These are phyloP conservation scores for Ceratobasidium papillatum DNA, from an alignment of 1,284 basidiomycete genomes.

Conservation along the genomic window DNA sequence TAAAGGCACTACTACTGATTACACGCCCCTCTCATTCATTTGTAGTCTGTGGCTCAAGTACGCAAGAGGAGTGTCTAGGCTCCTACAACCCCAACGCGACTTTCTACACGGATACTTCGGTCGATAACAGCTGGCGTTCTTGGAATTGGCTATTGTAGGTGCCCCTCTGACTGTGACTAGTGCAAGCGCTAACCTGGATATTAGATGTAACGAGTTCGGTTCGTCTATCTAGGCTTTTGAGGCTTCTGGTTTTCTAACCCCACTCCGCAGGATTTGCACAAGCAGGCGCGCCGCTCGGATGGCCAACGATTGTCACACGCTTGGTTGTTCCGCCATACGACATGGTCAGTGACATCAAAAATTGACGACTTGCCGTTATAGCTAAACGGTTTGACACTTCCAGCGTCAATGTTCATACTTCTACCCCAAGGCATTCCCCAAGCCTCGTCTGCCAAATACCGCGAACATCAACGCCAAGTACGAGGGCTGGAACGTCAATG, in stretches of 20 bases:
- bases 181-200: slow-evolving; percentile 43
- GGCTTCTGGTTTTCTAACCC: not conserved
- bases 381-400: not conserved
- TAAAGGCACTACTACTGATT: slow-evolving; percentile 47
- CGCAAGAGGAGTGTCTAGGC: slow-evolving; percentile 58
- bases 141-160: slow-evolving; percentile 62
- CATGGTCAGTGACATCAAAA: slow-evolving; percentile 21
- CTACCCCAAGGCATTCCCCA: slow-evolving; percentile 43
- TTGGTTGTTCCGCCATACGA: slow-evolving; percentile 40
- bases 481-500: slow-evolving; percentile 41
- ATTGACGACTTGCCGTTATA: not conserved
- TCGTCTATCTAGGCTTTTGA: not conserved
- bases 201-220: slow-evolving; percentile 43
- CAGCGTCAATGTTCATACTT: slow-evolving; percentile 43
- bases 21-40: slow-evolving; percentile 7
- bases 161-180: not conserved
- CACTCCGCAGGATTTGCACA: slow-evolving; percentile 27
- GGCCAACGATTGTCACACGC: slow-evolving; percentile 40
- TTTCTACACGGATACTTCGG: slow-evolving; percentile 62
- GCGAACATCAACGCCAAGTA: slow-evolving; percentile 41
- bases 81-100: slow-evolving; percentile 61
- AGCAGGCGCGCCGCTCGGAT: slow-evolving; percentile 40
- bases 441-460: slow-evolving; percentile 31
- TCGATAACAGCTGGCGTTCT: slow-evolving; percentile 63
- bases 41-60: not conserved